Evolutionary conservation across 2,329 filamentous ascomycete genomes (phyloP).

Genomic region (Fusarium decemcellulare): DNA sequence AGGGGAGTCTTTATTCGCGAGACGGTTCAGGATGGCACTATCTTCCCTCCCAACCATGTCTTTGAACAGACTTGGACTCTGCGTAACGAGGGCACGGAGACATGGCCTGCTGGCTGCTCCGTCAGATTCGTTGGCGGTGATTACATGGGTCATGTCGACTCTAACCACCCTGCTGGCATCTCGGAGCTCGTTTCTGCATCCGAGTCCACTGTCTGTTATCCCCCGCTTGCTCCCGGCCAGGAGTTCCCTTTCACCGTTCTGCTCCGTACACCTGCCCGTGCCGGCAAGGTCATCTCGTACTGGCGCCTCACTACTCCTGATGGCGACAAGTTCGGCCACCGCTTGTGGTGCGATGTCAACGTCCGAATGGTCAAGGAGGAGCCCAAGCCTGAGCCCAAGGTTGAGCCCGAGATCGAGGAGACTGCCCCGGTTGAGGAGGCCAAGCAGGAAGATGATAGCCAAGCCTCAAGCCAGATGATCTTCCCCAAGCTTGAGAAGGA

Average conservation of each 20-base stretch:
- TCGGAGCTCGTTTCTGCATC: conserved; percentile 83
- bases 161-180: conserved; percentile 82
- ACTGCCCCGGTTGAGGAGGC: conserved; percentile 33
- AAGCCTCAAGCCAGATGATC: conserved; percentile 78
- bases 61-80: conserved; percentile 96
- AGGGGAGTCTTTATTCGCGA: conserved; percentile 81
- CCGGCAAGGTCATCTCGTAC: conserved; percentile 91
- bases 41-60: conserved; percentile 76
- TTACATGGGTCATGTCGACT: conserved; percentile 94
- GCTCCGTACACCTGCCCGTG: conserved; percentile 83
- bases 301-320: conserved; percentile 91
- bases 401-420: conserved; percentile 39
- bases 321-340: conserved; percentile 89
- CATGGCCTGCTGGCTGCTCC: conserved; percentile 91
- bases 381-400: conserved; percentile 47
- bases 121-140: conserved; percentile 95
- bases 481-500: conserved; percentile 98
- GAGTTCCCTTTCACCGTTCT: conserved; percentile 85
- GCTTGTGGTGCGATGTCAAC: conserved; percentile 93
- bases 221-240: conserved; percentile 79
- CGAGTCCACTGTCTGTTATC: conserved; percentile 83
- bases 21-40: conserved; percentile 82
- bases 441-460: conserved; percentile 52
- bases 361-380: conserved; percentile 66
- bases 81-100: conserved; percentile 81